These are phyloP conservation scores for Fraxinus sp. DNA, from an alignment of 305 asterid genomes.

Conservation along the genomic window DNA sequence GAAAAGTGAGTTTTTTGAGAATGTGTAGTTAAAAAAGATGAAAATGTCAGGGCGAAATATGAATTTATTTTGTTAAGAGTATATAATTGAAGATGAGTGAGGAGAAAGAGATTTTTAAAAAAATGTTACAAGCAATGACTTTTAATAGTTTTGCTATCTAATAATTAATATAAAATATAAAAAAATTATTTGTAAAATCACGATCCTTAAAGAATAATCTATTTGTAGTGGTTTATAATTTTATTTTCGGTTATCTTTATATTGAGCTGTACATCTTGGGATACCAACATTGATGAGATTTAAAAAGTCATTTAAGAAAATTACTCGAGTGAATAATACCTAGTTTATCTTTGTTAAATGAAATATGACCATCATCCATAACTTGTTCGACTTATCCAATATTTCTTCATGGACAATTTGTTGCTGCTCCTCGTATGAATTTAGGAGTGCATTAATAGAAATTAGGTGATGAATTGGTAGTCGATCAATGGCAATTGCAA, in stretches of 20 bases:
- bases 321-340: background rate
- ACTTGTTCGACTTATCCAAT: background rate
- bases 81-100: background rate
- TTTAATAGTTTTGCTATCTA: background rate
- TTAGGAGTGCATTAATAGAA: background rate
- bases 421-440: background rate
- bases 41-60: background rate
- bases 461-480: background rate
- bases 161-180: too few relatives aligned
- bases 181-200: background rate
- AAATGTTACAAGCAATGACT: background rate
- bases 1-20: too few relatives aligned
- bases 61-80: background rate
- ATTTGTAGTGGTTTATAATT: background rate
- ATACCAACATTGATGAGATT: background rate
- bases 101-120: background rate
- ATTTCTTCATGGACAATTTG: background rate
- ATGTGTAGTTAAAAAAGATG: too few relatives aligned
- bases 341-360: too few relatives aligned
- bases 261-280: background rate
- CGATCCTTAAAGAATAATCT: background rate
- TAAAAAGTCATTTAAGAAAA: background rate
- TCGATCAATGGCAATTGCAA: background rate
- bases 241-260: too few relatives aligned
- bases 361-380: background rate